Evolutionary conservation across 257 asterid genomes (phyloP).

Genomic region (Sherardia arvensis): DNA sequence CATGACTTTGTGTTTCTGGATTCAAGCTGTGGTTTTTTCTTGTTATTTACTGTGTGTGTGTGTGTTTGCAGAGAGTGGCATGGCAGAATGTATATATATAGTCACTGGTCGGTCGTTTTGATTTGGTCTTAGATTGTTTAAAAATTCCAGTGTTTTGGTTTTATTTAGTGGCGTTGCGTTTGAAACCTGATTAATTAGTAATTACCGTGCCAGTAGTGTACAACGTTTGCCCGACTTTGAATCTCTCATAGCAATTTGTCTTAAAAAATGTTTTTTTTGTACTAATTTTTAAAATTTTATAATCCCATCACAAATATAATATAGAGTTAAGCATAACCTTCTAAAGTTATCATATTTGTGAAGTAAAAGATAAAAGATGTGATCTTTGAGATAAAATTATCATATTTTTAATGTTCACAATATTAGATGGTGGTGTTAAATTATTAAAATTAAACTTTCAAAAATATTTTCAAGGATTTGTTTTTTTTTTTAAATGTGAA

Average conservation of each 20-base stretch:
- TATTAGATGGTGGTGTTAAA: too few species aligned
- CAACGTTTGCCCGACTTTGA: neutral
- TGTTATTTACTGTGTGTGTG: neutral
- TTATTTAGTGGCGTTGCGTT: neutral
- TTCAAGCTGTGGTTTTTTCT: neutral
- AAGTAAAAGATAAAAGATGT: too few species aligned
- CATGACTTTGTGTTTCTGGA: neutral
- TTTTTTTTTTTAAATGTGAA: too few species aligned
- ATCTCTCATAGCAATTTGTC: neutral
- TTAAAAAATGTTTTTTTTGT: neutral
- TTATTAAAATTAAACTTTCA: too few species aligned
- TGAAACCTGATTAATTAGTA: neutral
- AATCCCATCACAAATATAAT: too few species aligned
- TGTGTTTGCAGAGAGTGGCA: neutral
- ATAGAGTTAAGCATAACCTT: too few species aligned
- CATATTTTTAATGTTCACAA: neutral
- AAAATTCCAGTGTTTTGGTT: neutral
- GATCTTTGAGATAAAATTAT: too few species aligned
- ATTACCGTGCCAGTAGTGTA: neutral
- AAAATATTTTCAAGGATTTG: too few species aligned
- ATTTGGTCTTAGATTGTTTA: neutral
- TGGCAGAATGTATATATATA: neutral
- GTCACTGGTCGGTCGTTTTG: neutral
- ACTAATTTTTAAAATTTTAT: too few species aligned
- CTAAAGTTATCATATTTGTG: too few species aligned